A percentile compares a stretch with the other conserved stretches of the same genome.
Conservation (phyloP, 257 asterid genomes). For the Ocimum tenuiflorum region DNA sequence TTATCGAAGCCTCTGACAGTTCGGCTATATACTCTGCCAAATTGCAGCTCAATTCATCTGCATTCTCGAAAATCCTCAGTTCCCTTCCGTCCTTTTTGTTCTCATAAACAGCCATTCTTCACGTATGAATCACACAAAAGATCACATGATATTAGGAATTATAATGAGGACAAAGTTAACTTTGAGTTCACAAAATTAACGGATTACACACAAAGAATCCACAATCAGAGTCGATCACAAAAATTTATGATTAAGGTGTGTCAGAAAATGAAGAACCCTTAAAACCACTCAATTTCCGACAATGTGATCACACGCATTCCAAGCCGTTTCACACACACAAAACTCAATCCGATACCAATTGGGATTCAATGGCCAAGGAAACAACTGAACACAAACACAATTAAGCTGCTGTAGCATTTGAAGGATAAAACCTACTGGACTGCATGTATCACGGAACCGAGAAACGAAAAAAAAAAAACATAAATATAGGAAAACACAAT, state of each 20-base stretch:
- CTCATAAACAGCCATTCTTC: slow-evolving; percentile 59
- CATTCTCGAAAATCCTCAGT: slow-evolving; percentile 58
- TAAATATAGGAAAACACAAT: background rate
- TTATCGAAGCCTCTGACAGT: slow-evolving; percentile 74
- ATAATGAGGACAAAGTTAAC: background rate
- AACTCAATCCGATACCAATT: slow-evolving; percentile 2
- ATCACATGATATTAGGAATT: slow-evolving; percentile 14
- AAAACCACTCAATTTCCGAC: slow-evolving; percentile 6
- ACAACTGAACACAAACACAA: background rate
- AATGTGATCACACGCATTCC: slow-evolving; percentile 19
- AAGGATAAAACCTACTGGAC: background rate
- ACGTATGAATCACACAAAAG: slow-evolving; percentile 21
- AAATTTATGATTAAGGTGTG: background rate
- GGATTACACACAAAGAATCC: slow-evolving; percentile 11
- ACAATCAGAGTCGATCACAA: slow-evolving; percentile 15
- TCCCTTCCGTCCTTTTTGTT: slow-evolving; percentile 52
- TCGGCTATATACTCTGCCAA: slow-evolving; percentile 89
- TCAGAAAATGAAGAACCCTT: slow-evolving; percentile 1
- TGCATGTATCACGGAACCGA: slow-evolving; percentile 23
- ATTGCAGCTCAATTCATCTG: slow-evolving; percentile 56
- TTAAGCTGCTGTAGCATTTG: slow-evolving; percentile 4
- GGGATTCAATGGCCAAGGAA: background rate
- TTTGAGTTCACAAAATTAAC: slow-evolving; percentile 15
- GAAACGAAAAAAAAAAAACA: background rate
- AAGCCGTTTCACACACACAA: background rate